Percentiles rank a stretch among this genome's conserved stretches.
Conservation (phyloP, 2,329 filamentous ascomycete species). For the Zymoseptoria pseudotritici region DNA sequence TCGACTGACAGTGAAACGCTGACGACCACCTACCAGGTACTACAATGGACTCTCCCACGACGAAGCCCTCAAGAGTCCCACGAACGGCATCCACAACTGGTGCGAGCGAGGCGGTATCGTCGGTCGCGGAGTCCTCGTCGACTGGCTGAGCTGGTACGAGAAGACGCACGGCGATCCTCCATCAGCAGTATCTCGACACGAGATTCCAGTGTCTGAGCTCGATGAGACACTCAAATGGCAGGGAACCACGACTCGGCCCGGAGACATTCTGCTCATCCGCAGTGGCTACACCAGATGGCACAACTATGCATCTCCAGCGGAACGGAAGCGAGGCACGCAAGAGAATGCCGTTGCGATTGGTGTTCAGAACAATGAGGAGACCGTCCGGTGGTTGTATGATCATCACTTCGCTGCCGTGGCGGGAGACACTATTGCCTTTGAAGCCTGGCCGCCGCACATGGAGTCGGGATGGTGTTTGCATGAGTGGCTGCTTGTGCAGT, state of each 20-base stretch:
- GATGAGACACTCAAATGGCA: conserved; percentile 19
- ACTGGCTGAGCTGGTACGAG: conserved; percentile 34
- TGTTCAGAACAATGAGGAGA: conserved; percentile 42
- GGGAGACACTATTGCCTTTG: conserved; percentile 29
- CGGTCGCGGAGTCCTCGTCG: conserved; percentile 49
- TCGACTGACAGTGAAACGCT: neutral
- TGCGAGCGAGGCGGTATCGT: conserved; percentile 45
- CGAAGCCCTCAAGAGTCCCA: conserved; percentile 8
- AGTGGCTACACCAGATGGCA: conserved; percentile 37
- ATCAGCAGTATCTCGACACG: conserved; percentile 39
- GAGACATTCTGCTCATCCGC: conserved; percentile 50
- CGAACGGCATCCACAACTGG: conserved; percentile 37
- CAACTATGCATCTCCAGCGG: conserved; percentile 12
- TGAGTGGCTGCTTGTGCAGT: conserved; percentile 30
- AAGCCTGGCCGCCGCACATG: conserved; percentile 24
- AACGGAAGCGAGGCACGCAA: conserved; percentile 15
- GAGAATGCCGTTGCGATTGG: conserved; percentile 19
- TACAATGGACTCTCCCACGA: conserved; percentile 23
- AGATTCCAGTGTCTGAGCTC: conserved; percentile 36
- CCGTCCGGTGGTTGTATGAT: conserved; percentile 45
- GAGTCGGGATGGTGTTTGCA: conserved; percentile 26
- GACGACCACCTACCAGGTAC: conserved; percentile 2
- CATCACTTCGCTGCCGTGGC: conserved; percentile 31
- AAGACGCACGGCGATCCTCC: conserved; percentile 42
- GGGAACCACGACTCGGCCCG: conserved; percentile 31